Conservation (phyloP, 2,329 filamentous ascomycete species). For the Coniochaeta pulveracea region DNA sequence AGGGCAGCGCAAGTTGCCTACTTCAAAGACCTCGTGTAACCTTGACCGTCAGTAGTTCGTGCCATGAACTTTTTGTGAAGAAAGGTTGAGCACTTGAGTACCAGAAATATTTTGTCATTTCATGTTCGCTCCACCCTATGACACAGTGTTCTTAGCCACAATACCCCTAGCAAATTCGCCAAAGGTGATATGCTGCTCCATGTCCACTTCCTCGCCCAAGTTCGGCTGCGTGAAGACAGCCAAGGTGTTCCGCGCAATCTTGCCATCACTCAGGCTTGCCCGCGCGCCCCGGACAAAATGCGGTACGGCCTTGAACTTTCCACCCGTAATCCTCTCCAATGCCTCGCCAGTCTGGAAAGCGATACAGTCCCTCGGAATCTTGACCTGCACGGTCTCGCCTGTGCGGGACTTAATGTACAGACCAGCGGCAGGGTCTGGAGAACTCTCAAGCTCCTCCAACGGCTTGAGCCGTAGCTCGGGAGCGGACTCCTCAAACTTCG, state of each 20-base stretch:
- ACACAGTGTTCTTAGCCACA: conserved; percentile 47
- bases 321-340: conserved; percentile 80
- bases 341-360: conserved; percentile 95
- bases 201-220: conserved; percentile 67
- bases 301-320: conserved; percentile 85
- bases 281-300: conserved; percentile 82
- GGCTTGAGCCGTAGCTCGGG: conserved; percentile 25
- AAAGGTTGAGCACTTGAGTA: background rate
- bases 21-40: background rate
- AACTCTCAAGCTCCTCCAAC: conserved; percentile 59
- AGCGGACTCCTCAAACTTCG: conserved; percentile 22
- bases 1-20: background rate
- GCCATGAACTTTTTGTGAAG: background rate
- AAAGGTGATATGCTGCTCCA: conserved; percentile 55
- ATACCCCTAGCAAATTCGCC: conserved; percentile 60
- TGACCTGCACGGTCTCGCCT: conserved; percentile 77
- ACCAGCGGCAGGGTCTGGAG: conserved; percentile 75
- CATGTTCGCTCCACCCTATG: conserved; percentile 5
- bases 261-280: conserved; percentile 35
- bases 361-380: conserved; percentile 82
- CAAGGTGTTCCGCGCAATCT: conserved; percentile 72
- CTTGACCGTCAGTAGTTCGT: background rate
- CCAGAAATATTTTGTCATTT: background rate
- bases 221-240: conserved; percentile 98
- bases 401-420: conserved; percentile 88